Conservation (phyloP, 208 protist species). For the Novymonas esmeraldas region DNA sequence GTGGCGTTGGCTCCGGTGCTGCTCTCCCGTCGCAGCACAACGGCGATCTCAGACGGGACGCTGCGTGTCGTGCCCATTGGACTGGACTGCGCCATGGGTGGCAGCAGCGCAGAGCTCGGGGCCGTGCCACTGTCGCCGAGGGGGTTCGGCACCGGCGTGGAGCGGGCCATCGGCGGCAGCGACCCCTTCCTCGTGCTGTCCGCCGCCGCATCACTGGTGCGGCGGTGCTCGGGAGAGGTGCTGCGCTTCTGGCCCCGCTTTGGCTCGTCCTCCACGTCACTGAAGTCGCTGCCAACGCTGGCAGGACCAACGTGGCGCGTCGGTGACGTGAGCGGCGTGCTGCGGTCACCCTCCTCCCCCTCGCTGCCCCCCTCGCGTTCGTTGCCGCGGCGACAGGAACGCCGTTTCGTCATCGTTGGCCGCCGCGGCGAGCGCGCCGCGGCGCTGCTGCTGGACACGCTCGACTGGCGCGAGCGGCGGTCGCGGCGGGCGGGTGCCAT, state of each 20-base stretch:
- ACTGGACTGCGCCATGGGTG: slow-evolving; percentile 12
- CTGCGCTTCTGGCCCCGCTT: background rate
- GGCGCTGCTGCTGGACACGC: slow-evolving; percentile 1
- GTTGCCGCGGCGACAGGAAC: background rate
- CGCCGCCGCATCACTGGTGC: background rate
- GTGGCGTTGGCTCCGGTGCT: background rate
- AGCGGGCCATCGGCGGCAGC: background rate
- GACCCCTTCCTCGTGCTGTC: background rate
- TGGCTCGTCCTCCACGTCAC: slow-evolving; percentile 29
- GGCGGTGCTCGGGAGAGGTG: background rate
- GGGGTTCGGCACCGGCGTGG: background rate
- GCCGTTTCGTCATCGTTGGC: slow-evolving; percentile 2
- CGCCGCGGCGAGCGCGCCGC: background rate
- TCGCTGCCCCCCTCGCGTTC: slow-evolving; percentile 10
- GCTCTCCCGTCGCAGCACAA: background rate
- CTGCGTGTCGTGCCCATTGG: background rate
- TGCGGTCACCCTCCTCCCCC: slow-evolving; percentile 24
- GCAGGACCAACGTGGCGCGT: slow-evolving; percentile 9
- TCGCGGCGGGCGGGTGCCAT: slow-evolving; percentile 4
- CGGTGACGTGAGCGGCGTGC: slow-evolving; percentile 22
- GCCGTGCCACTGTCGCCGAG: background rate
- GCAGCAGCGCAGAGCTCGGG: background rate
- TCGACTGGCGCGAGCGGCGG: background rate
- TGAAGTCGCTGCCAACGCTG: slow-evolving; percentile 26
- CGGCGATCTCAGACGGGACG: background rate